Percentiles rank a stretch among this genome's conserved stretches.
Conservation (phyloP, 108 stramenopile genomes). For the Aurantiochytrium sp. region DNA sequence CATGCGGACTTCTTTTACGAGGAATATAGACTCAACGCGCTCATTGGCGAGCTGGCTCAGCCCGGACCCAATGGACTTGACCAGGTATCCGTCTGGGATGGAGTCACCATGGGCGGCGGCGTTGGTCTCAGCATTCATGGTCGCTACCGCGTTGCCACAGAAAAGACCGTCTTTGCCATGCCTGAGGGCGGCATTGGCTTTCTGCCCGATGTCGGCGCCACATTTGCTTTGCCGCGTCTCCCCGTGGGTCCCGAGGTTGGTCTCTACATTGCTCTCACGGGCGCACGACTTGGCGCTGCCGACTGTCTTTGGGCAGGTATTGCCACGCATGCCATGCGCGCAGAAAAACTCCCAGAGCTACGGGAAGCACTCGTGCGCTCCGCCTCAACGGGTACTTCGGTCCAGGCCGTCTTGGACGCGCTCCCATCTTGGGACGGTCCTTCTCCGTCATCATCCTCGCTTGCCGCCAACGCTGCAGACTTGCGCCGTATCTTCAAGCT, state of each 20-base stretch:
- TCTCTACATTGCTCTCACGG: constrained; percentile 82
- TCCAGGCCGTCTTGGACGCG: constrained; percentile 20
- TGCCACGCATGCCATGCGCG: constrained; percentile 84
- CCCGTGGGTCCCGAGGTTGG: constrained; percentile 63
- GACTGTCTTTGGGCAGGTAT: constrained; percentile 79
- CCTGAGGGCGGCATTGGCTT: constrained; percentile 93
- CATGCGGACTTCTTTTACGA: constrained; percentile 63
- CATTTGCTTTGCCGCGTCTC: constrained; percentile 58
- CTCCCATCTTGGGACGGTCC: background rate
- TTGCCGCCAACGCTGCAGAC: no score
- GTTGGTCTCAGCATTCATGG: constrained; percentile 87
- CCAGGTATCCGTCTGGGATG: constrained; percentile 86
- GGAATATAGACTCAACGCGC: constrained; percentile 76
- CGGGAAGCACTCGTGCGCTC: constrained; percentile 32
- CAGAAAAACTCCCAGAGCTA: constrained; percentile 53
- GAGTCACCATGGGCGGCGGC: constrained; percentile 96
- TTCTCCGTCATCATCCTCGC: no score
- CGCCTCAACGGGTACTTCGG: constrained; percentile 29
- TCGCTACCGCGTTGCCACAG: constrained; percentile 82
- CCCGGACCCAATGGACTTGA: constrained; percentile 17
- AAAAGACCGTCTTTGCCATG: constrained; percentile 84
- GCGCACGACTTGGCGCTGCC: constrained; percentile 62
- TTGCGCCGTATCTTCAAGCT: no score
- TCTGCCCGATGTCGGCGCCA: constrained; percentile 90
- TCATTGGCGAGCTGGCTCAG: constrained; percentile 38